These are phyloP conservation scores for Lasiosphaeria hispida DNA, from an alignment of 495 filamentous ascomycete genomes.

Conservation along the genomic window DNA sequence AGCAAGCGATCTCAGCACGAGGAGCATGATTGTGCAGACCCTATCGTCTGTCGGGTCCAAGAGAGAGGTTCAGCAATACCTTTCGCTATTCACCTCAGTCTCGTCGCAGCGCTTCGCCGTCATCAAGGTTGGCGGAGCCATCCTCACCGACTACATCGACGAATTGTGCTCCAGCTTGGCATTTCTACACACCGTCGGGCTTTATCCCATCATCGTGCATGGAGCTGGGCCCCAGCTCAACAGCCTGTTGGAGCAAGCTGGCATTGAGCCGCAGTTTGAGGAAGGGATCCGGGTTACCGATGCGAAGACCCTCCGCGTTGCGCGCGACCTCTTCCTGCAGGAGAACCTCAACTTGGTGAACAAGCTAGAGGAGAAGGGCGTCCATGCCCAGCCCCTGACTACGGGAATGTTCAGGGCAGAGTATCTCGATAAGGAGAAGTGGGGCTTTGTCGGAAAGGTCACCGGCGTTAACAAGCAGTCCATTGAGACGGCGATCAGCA, in stretches of 20 bases:
- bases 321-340: slow-evolving; percentile 86
- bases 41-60: slow-evolving; percentile 96
- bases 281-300: slow-evolving; percentile 96
- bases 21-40: slow-evolving; percentile 88
- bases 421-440: slow-evolving; percentile 92
- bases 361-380: slow-evolving; percentile 85
- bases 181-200: slow-evolving; percentile 91
- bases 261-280: slow-evolving; percentile 93
- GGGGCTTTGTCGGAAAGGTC: slow-evolving; percentile 92
- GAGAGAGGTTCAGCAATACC: slow-evolving; percentile 96
- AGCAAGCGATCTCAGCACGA: slow-evolving; percentile 56
- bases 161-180: slow-evolving; percentile 83
- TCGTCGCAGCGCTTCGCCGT: slow-evolving; percentile 98
- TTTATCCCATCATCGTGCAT: slow-evolving; percentile 95
- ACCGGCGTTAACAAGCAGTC: slow-evolving; percentile 87
- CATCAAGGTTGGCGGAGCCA: slow-evolving; percentile 97
- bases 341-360: slow-evolving; percentile 96
- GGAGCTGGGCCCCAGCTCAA: slow-evolving; percentile 96
- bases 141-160: slow-evolving; percentile 92
- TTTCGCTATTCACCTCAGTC: slow-evolving; percentile 95
- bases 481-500: slow-evolving; percentile 88
- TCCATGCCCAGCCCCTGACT: slow-evolving; percentile 87
- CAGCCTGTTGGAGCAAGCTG: slow-evolving; percentile 84
- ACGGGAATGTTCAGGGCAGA: slow-evolving; percentile 93
- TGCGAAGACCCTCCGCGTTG: slow-evolving; percentile 88